Evolutionary conservation across 2,329 filamentous ascomycete species (phyloP).

Genomic region (Emergomyces pasteurianus): DNA sequence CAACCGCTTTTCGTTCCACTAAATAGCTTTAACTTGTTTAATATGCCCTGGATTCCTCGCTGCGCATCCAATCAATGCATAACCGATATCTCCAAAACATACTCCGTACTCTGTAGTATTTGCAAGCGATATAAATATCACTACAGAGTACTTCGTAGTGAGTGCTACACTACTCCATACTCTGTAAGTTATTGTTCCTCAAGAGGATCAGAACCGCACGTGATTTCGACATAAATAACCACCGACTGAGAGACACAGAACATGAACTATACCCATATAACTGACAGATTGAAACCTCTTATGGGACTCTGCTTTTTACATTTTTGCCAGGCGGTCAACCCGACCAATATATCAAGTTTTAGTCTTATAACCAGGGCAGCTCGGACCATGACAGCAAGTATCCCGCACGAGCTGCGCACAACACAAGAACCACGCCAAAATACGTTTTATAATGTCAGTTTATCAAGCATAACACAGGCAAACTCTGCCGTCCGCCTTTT

Average conservation of each 20-base stretch:
- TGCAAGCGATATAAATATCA: neutral
- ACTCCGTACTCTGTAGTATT: too few relatives aligned
- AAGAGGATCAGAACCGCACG: neutral
- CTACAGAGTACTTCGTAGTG: too few relatives aligned
- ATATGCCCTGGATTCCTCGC: neutral
- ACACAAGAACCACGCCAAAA: conserved; percentile 59
- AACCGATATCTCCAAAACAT: too few relatives aligned
- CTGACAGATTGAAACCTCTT: neutral
- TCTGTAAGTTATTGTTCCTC: neutral
- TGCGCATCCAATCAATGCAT: neutral
- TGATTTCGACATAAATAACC: neutral
- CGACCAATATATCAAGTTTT: neutral
- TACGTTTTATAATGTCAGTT: conserved; percentile 49
- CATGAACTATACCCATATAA: neutral
- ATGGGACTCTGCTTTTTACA: neutral
- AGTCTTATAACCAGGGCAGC: neutral
- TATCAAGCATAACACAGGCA: conserved; percentile 50
- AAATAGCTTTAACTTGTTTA: neutral
- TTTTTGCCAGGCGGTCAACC: neutral
- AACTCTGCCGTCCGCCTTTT: conserved; percentile 60
- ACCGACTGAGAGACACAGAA: neutral
- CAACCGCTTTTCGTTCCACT: neutral
- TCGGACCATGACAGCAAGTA: conserved; percentile 13
- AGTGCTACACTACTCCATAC: too few relatives aligned
- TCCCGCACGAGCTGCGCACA: conserved; percentile 58